Percentiles rank a stretch among this genome's conserved stretches.
These are phyloP conservation scores for Suhomyces kunorum DNA, from an alignment of 1,139 yeast genomes.

Conservation along the genomic window DNA sequence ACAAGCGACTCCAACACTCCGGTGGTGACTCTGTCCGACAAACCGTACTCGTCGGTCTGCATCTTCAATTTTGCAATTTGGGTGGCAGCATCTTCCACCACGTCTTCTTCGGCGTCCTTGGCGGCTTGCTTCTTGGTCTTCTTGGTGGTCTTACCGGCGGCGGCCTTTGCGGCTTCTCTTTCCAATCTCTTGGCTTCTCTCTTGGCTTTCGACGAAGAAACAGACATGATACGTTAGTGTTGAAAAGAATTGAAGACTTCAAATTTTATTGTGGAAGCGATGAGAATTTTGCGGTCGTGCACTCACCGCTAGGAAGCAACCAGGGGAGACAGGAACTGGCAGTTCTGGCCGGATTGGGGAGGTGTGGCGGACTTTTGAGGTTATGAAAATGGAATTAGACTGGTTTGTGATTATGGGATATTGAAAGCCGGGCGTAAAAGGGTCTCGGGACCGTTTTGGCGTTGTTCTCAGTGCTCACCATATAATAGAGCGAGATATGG, in stretches of 20 bases:
- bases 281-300: conserved; percentile 15
- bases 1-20: conserved; percentile 90
- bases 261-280: conserved; percentile 10
- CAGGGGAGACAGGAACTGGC: not conserved
- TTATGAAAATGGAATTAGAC: no score
- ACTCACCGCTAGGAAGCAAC: not conserved
- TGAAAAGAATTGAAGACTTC: not conserved
- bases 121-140: conserved; percentile 57
- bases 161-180: conserved; percentile 64
- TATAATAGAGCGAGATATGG: no score
- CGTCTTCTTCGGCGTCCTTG: conserved; percentile 60
- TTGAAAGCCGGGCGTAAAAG: no score
- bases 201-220: conserved; percentile 93
- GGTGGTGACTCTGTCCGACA: conserved; percentile 96
- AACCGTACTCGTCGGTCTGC: conserved; percentile 90
- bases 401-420: no score
- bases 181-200: conserved; percentile 83
- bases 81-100: conserved; percentile 64
- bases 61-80: conserved; percentile 84
- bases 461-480: no score
- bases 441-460: no score
- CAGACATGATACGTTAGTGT: conserved; percentile 36
- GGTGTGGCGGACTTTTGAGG: no score
- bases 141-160: conserved; percentile 73
- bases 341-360: no score